Evolutionary conservation across 2,329 filamentous ascomycete species (phyloP), one percentile per base, ranked within the genome.

Genomic region (Sporothrix curviconia): DNA sequence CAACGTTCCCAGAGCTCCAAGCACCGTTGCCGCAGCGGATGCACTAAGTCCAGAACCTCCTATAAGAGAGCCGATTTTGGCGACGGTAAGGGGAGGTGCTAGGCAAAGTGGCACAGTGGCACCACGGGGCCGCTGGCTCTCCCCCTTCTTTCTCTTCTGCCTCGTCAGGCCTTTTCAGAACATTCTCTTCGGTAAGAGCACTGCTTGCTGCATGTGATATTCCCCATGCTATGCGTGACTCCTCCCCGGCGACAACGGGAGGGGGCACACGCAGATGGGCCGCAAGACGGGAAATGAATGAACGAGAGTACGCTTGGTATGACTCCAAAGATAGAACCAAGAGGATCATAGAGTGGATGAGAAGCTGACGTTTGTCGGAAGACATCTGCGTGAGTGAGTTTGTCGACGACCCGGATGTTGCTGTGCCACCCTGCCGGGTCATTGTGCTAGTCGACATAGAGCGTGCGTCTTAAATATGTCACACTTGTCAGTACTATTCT

Each of bases 1-100:
- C 66, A 96, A 77, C 17, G 86, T 81, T 12, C 92, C 92, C 1
- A 97, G 78, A 17, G 85, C 80, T 11, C 92, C 92, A 0, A 97
- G 75, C 55, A 96, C 83, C 1, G 84, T 84, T 19, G 91, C 90
- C 11, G 90, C 87, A 22, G 86, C 84, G 2, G 85, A 85, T 1
- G 85, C 80, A 17, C 86, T 85, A 1, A 96, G 77, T 2, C 90
- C 90, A 11, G 89, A 71, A 0, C 90, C 90, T 24, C 87, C 85
- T 74, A 92, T 87, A 0, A 92, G 78, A 1, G 83, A 85, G 24
- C 92, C 92, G 40, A 97, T 79, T 1, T 90, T 89, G 9, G 88
- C 90, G 19, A 84, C 85, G 14, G 89, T 81, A 2, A 97, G 76
- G 0, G 90, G 86, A 1, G 87, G 84, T 8, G 90, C 87, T 9